These are phyloP conservation scores for Tillandsia fasciculata DNA, from an alignment of 176 grass and related monocot genomes.

Conservation along the genomic window DNA sequence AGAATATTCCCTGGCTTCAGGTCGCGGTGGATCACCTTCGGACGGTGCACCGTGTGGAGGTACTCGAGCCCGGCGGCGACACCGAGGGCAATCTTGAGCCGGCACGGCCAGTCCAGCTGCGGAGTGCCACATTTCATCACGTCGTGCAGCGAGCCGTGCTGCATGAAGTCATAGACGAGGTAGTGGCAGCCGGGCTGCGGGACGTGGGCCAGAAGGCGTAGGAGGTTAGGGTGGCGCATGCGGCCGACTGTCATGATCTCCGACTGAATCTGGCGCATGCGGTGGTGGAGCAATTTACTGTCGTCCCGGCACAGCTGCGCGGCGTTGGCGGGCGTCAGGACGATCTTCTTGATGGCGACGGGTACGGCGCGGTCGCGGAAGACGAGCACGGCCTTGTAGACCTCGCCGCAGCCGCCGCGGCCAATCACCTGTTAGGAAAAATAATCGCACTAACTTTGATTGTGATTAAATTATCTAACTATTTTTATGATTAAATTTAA, in stretches of 20 bases:
- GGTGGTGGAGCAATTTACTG: slow-evolving; percentile 46
- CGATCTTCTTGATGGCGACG: slow-evolving; percentile 81
- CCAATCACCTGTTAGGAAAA: no score
- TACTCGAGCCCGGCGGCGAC: slow-evolving; percentile 76
- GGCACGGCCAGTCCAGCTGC: slow-evolving; percentile 36
- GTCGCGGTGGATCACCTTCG: slow-evolving; percentile 76
- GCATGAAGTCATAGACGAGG: slow-evolving; percentile 90
- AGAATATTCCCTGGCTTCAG: slow-evolving; percentile 86
- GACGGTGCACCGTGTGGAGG: slow-evolving; percentile 50
- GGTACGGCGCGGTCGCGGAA: slow-evolving; percentile 17
- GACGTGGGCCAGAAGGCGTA: slow-evolving; percentile 63
- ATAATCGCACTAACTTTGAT: no score
- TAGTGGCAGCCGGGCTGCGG: slow-evolving; percentile 59
- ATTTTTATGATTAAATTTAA: no score
- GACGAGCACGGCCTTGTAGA: slow-evolving; percentile 52
- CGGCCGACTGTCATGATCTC: slow-evolving; percentile 71
- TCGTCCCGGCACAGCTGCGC: slow-evolving; percentile 30
- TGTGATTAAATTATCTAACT: no score
- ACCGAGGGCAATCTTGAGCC: slow-evolving; percentile 50
- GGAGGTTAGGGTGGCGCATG: slow-evolving; percentile 81
- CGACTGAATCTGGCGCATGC: slow-evolving; percentile 62
- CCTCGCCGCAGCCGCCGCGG: slow-evolving; percentile 73
- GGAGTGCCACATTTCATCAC: slow-evolving; percentile 12
- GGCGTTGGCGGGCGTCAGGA: background rate
- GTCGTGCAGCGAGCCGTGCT: slow-evolving; percentile 52